phyloP scores from a whole-genome alignment of 768 basidiomycete genomes.

The Udeniomyces megalosporus region DNA sequence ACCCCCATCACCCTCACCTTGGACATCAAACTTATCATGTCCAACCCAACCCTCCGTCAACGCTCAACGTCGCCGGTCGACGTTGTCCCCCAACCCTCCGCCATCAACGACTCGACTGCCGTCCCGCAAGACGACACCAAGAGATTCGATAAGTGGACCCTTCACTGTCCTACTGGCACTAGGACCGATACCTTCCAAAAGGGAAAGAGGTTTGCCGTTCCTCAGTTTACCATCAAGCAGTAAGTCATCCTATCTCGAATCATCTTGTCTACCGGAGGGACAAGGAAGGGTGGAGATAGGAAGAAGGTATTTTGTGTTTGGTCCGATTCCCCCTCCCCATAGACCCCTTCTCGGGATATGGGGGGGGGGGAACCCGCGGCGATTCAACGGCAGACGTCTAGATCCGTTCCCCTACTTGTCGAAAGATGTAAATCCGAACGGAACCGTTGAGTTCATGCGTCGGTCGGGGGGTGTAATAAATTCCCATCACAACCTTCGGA shows the following conservation, averaged over 20 bases:
- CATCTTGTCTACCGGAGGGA: not conserved
- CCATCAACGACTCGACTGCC: not conserved
- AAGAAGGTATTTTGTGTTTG: too few relatives aligned
- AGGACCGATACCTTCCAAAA: not conserved
- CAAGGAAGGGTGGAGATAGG: too few relatives aligned
- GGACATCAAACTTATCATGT: not conserved
- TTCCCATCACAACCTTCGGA: too few relatives aligned
- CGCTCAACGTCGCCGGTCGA: not conserved
- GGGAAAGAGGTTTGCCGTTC: not conserved
- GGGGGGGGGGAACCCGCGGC: not conserved
- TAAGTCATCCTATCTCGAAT: not conserved
- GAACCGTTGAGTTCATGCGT: too few relatives aligned
- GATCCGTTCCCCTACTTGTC: not conserved
- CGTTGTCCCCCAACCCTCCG: not conserved
- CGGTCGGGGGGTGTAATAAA: too few relatives aligned
- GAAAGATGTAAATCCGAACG: not conserved
- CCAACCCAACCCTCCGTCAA: not conserved
- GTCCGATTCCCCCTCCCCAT: too few relatives aligned
- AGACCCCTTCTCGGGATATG: too few relatives aligned
- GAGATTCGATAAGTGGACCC: not conserved
- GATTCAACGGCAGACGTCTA: not conserved
- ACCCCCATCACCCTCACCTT: not conserved
- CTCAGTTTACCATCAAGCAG: constrained; percentile 15
- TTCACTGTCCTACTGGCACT: not conserved
- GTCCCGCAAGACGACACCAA: not conserved